These are phyloP conservation scores for Scheffersomyces stambukii DNA, from an alignment of 1,139 yeast species.

Conservation along the genomic window DNA sequence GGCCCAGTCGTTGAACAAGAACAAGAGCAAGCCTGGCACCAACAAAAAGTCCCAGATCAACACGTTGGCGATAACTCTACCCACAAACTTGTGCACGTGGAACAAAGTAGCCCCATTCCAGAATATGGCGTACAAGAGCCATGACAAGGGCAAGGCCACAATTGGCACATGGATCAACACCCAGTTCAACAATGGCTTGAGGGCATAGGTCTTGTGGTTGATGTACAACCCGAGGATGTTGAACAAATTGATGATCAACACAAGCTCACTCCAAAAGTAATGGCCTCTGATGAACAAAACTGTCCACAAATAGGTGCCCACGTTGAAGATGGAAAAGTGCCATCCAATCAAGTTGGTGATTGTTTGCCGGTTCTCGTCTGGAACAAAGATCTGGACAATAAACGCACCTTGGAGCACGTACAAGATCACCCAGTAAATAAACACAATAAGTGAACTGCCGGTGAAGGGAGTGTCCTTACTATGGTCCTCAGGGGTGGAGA, in stretches of 20 bases:
- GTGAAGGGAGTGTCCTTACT: conserved; percentile 65
- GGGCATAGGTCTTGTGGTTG: conserved; percentile 55
- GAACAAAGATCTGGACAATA: conserved; percentile 48
- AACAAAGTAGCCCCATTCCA: conserved; percentile 81
- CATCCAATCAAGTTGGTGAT: conserved; percentile 43
- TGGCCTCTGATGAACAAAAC: conserved; percentile 54
- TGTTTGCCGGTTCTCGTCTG: conserved; percentile 28
- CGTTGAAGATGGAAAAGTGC: conserved; percentile 61
- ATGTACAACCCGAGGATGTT: conserved; percentile 56
- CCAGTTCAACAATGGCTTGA: conserved; percentile 48
- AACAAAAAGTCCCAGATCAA: conserved; percentile 75
- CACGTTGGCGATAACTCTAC: conserved; percentile 69
- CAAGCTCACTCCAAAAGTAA: conserved; percentile 51
- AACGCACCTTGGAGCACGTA: conserved; percentile 52
- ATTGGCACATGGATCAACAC: conserved; percentile 59
- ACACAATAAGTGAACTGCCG: conserved; percentile 47
- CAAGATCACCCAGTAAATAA: conserved; percentile 56
- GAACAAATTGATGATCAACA: conserved; percentile 53
- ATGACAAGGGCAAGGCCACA: conserved; percentile 66
- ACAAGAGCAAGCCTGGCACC: conserved; percentile 56
- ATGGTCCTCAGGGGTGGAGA: conserved; percentile 17
- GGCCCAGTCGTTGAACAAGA: conserved; percentile 67
- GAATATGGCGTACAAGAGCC: conserved; percentile 69
- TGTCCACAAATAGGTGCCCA: conserved; percentile 59
- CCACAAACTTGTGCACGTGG: conserved; percentile 51